Base-by-base conservation (phyloP, 257 asterid genomes). In the Nicotiana obtusifolia region DNA sequence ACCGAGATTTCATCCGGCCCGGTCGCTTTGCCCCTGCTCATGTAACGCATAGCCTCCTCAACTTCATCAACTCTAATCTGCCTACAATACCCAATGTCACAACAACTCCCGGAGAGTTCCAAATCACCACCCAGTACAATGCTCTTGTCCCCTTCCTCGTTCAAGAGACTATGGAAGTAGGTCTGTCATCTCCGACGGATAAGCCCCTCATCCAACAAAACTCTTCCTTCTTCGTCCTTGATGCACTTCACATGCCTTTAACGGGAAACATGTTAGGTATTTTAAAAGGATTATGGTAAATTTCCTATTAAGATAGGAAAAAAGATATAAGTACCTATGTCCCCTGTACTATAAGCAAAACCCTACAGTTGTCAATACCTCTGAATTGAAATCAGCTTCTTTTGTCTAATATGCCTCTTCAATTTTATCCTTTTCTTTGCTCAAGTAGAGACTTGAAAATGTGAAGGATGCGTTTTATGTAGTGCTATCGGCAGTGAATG, bases 391-490 rank as follows among this genome's bases (percentile, higher is more conserved):
- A 71, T 71, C 78, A 71, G 60, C 60, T 69, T 71, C 78, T 44
- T 71, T 33, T 22, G 20, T 71, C 37, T 71, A 14, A 71, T 4
- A 71, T 44, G 37, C 78, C 37, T 71, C 78, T 22, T 71, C 37
- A 47, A 14, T 47, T 44, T 41, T 71, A 71, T 71, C 41, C 78
- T 73, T 47, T 47, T 73, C 22, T 73, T 47, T 22, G 47, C 60
- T 73, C 61, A 73, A 22, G 61, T 47, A 14, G 78, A 73, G 61
- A 73, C 49, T 73, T 73, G 78, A 73, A 71, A 73, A 13, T 73
- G 61, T 73, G 57, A 73, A 71, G 60, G 78, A 22, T 47, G 78
- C 8, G 14, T 73, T 73, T 73, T 44, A 7, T 28, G 15, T 73
- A 73, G 37, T 8, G 22, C 37, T 22, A 73, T 14, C 0, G 49